Conservation (phyloP, 495 filamentous ascomycete species). For the Talaromyces wortmannii region DNA sequence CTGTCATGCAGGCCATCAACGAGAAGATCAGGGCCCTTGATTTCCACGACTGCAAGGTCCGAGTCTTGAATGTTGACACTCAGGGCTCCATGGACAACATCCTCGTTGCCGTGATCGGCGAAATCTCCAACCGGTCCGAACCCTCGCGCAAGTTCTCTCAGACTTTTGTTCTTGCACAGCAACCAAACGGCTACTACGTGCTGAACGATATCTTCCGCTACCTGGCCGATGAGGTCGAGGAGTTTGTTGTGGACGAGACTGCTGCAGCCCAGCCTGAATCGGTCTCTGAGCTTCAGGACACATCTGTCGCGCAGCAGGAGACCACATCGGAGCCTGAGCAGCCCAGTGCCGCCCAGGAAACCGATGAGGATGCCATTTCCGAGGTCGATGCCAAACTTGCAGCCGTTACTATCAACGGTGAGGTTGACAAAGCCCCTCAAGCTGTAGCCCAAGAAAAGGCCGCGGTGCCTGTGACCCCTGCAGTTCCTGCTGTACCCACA, state of each 20-base stretch:
- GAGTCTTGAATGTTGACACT: slow-evolving; percentile 94
- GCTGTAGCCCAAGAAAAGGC: slow-evolving; percentile 23
- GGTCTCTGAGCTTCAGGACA: slow-evolving; percentile 29
- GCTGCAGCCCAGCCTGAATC: slow-evolving; percentile 36
- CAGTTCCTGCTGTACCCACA: slow-evolving; percentile 27
- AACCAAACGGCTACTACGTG: slow-evolving; percentile 96
- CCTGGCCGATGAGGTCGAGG: slow-evolving; percentile 75
- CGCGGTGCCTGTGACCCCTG: slow-evolving; percentile 11
- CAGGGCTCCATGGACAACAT: slow-evolving; percentile 90
- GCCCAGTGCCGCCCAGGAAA: slow-evolving; percentile 14
- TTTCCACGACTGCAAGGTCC: slow-evolving; percentile 97
- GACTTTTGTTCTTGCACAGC: slow-evolving; percentile 95
- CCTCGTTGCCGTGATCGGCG: slow-evolving; percentile 93
- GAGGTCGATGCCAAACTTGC: slow-evolving; percentile 27
- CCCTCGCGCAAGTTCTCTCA: slow-evolving; percentile 93
- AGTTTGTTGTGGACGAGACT: slow-evolving; percentile 50
- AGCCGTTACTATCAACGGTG: slow-evolving; percentile 42
- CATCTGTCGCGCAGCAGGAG: slow-evolving; percentile 15
- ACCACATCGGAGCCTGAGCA: slow-evolving; percentile 13
- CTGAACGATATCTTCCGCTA: slow-evolving; percentile 97
- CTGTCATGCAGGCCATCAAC: slow-evolving; percentile 65
- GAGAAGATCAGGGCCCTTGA: slow-evolving; percentile 88
- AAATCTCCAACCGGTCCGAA: slow-evolving; percentile 87
- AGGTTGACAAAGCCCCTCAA: slow-evolving; percentile 45
- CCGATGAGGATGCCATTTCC: slow-evolving; percentile 10